phyloP scores from a whole-genome alignment of 1,284 basidiomycete genomes.

The Melampsora occidentalis region DNA sequence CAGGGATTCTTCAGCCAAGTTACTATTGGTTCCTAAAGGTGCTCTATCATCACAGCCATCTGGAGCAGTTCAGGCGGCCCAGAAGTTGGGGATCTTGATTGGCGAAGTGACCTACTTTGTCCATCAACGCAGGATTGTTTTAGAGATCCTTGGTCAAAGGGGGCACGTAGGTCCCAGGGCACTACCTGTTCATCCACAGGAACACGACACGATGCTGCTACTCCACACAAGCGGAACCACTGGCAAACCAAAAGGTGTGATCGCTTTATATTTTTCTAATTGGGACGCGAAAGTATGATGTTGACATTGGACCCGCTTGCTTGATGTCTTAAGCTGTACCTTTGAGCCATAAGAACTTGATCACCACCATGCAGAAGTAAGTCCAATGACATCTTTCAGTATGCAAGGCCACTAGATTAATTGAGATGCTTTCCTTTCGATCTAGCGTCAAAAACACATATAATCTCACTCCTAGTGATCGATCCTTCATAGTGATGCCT shows the following conservation, averaged over 20 bases:
- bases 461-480: constrained; percentile 57
- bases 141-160: not conserved
- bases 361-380: constrained; percentile 62
- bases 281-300: not conserved
- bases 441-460: constrained; percentile 60
- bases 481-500: constrained; percentile 65
- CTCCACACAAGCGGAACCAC: constrained; percentile 65
- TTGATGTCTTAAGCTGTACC: constrained; percentile 59
- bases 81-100: constrained; percentile 28
- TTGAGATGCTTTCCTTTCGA: not conserved
- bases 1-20: constrained; percentile 32
- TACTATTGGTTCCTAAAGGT: constrained; percentile 31
- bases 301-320: not conserved
- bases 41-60: constrained; percentile 16
- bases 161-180: not conserved
- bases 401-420: not conserved
- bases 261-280: not conserved
- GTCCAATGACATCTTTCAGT: constrained; percentile 44
- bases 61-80: constrained; percentile 36
- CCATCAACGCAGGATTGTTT: not conserved
- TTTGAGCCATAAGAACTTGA: constrained; percentile 62
- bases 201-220: constrained; percentile 29
- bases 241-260: constrained; percentile 57
- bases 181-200: constrained; percentile 7
- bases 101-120: constrained; percentile 22